Conservation (phyloP, 495 filamentous ascomycete species). For the Schizothecium vesticola region DNA sequence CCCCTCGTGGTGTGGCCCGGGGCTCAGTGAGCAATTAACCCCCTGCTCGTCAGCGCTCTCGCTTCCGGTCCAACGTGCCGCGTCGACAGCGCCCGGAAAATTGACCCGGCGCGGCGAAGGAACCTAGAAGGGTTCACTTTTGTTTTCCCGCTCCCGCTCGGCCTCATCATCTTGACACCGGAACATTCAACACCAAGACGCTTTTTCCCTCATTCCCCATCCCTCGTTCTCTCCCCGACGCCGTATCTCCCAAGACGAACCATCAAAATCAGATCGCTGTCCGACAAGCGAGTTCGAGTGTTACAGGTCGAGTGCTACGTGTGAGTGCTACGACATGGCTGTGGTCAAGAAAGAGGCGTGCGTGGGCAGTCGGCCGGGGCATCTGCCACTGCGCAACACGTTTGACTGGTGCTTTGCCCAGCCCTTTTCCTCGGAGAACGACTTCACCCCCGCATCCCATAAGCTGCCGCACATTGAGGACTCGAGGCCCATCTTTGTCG, state of each 20-base stretch:
- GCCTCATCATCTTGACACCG: background rate
- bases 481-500: constrained; percentile 25
- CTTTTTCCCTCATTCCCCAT: background rate
- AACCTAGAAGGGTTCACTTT: background rate
- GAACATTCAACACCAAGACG: background rate
- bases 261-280: too few species aligned
- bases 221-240: background rate
- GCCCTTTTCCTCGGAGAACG: constrained; percentile 20
- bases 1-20: background rate
- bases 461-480: constrained; percentile 19
- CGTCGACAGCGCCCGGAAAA: constrained; percentile 6
- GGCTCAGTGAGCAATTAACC: background rate
- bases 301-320: background rate
- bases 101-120: background rate
- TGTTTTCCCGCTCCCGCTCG: background rate
- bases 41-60: background rate
- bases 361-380: constrained; percentile 17
- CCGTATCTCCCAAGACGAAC: too few species aligned
- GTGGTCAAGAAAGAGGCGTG: constrained; percentile 10
- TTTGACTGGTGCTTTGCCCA: constrained; percentile 28
- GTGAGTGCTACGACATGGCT: background rate
- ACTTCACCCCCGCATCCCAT: constrained; percentile 21
- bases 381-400: constrained; percentile 18
- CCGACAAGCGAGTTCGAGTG: background rate
- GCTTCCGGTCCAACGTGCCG: constrained; percentile 5